Percentiles rank a stretch among this genome's conserved stretches.
These are phyloP conservation scores for Postia placenta DNA, from an alignment of 768 basidiomycete genomes.

Conservation along the genomic window DNA sequence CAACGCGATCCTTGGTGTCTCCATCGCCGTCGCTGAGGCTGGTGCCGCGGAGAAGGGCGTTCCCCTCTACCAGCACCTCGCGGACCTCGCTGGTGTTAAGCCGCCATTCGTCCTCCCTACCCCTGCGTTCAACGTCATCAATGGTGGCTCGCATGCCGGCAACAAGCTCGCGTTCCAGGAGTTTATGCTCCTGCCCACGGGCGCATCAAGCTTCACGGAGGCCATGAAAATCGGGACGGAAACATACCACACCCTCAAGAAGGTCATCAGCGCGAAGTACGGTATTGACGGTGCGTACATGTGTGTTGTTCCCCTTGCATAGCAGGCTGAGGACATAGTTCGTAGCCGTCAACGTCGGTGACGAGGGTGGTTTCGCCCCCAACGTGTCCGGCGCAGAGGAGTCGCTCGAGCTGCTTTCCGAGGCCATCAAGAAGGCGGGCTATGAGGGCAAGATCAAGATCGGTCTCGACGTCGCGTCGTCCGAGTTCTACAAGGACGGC, in stretches of 20 bases:
- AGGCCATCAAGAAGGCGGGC: slow-evolving; percentile 97
- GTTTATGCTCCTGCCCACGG: slow-evolving; percentile 98
- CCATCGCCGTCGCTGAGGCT: slow-evolving; percentile 91
- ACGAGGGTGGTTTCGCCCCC: slow-evolving; percentile 99
- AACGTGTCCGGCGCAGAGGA: slow-evolving; percentile 97
- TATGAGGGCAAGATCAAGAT: slow-evolving; percentile 99
- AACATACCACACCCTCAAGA: slow-evolving; percentile 97
- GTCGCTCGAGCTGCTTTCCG: slow-evolving; percentile 89
- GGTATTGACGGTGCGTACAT: slow-evolving; percentile 84
- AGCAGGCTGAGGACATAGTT: slow-evolving; percentile 7
- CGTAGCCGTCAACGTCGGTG: slow-evolving; percentile 95
- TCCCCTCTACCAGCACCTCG: slow-evolving; percentile 94
- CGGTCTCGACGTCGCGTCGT: slow-evolving; percentile 96
- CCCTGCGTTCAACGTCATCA: slow-evolving; percentile 99
- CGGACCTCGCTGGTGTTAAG: slow-evolving; percentile 92
- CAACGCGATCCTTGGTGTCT: slow-evolving; percentile 98
- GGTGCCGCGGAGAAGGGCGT: slow-evolving; percentile 92
- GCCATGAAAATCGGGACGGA: slow-evolving; percentile 99
- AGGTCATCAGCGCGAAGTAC: slow-evolving; percentile 98
- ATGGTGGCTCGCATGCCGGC: slow-evolving; percentile 98
- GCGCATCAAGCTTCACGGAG: slow-evolving; percentile 87
- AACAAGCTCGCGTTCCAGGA: slow-evolving; percentile 99
- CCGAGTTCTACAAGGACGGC: slow-evolving; percentile 99
- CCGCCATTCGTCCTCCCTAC: slow-evolving; percentile 87
- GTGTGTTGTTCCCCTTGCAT: neutral